phyloP scores from a whole-genome alignment of 1,284 basidiomycete species.

The Marasmius fiardii region DNA sequence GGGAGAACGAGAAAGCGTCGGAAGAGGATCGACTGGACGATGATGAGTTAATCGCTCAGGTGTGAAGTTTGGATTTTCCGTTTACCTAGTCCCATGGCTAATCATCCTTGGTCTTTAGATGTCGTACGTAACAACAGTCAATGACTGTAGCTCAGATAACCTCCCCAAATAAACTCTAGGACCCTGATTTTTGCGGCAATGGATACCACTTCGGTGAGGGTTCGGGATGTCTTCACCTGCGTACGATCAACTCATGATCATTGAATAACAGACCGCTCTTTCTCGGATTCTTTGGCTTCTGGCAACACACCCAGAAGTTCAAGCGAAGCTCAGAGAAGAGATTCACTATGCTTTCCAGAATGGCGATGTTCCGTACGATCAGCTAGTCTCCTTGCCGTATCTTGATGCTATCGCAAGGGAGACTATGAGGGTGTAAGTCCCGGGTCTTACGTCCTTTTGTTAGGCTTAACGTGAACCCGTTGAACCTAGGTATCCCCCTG shows the following conservation, averaged over 20 bases:
- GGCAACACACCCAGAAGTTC: constrained; percentile 19
- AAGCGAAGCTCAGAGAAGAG: constrained; percentile 23
- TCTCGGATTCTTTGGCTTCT: constrained; percentile 22
- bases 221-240: too few relatives aligned
- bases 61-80: not conserved
- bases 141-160: not conserved
- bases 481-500: constrained; percentile 17
- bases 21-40: constrained; percentile 8
- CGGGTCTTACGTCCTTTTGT: not conserved
- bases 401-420: constrained; percentile 33
- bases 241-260: not conserved
- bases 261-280: constrained; percentile 20
- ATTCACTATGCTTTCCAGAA: constrained; percentile 16
- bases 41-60: constrained; percentile 1
- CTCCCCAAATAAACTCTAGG: too few relatives aligned
- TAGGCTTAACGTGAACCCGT: not conserved
- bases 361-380: constrained; percentile 22
- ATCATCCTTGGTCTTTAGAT: constrained; percentile 9
- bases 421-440: constrained; percentile 24
- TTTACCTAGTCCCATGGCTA: not conserved
- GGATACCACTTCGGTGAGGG: constrained; percentile 25
- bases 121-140: constrained; percentile 10
- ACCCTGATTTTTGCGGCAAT: constrained; percentile 25
- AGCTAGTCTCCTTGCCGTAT: constrained; percentile 28
- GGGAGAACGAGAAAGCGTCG: constrained; percentile 5